Conservation (phyloP, 305 asterid species). For the Plantago lanceolata region DNA sequence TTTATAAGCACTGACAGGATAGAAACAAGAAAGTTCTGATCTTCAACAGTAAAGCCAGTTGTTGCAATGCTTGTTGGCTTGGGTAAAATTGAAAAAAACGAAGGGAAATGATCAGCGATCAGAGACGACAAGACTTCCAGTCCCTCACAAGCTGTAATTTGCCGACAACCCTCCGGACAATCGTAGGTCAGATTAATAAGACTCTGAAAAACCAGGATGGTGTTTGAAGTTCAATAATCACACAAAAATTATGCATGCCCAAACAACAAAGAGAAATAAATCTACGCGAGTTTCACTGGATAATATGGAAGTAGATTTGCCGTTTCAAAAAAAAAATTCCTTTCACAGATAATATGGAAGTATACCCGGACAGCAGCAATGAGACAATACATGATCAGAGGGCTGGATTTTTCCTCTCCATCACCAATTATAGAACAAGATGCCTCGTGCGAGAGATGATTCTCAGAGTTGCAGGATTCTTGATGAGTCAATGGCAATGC, state of each 20-base stretch:
- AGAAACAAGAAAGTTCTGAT: no score
- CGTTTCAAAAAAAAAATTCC: no score
- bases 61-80: no score
- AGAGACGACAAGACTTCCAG: slow-evolving; percentile 70
- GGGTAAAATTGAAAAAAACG: slow-evolving; percentile 44
- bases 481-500: slow-evolving; percentile 39
- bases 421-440: slow-evolving; percentile 49
- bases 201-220: slow-evolving; percentile 51
- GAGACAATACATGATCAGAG: slow-evolving; percentile 81
- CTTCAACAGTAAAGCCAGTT: no score
- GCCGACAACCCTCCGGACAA: slow-evolving; percentile 81
- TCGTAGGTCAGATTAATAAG: slow-evolving; percentile 90
- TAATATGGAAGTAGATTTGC: no score
- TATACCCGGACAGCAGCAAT: slow-evolving; percentile 85
- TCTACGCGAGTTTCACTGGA: neutral
- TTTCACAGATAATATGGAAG: slow-evolving; percentile 19
- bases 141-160: slow-evolving; percentile 78
- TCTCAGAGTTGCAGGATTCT: slow-evolving; percentile 43
- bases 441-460: slow-evolving; percentile 42
- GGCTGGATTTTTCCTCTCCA: slow-evolving; percentile 49
- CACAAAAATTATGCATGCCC: slow-evolving; percentile 16
- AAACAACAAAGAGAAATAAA: neutral
- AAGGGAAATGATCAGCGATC: slow-evolving; percentile 78
- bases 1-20: no score
- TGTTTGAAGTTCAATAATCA: slow-evolving; percentile 11